Evolutionary conservation across 306 rosid genomes (phyloP).

Genomic region (Styphnolobium japonicum): DNA sequence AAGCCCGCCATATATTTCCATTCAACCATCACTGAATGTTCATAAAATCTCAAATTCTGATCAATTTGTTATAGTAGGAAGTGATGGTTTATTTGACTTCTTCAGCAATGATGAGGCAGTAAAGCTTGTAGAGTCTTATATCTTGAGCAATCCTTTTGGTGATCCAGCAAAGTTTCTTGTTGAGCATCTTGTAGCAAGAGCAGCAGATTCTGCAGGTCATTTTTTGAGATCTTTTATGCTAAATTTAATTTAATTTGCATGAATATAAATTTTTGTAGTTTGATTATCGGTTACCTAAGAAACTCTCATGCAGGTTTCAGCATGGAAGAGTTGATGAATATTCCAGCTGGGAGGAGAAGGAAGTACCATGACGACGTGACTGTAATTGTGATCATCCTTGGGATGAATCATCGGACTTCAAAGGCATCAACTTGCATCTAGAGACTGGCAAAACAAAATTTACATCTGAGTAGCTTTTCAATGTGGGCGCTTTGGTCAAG

Average conservation of each 20-base stretch:
- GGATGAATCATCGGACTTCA: slow-evolving; percentile 84
- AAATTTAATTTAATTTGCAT: slow-evolving; percentile 8
- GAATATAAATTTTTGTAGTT: neutral
- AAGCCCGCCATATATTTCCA: slow-evolving; percentile 91
- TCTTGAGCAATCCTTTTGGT: slow-evolving; percentile 64
- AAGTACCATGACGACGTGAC: slow-evolving; percentile 97
- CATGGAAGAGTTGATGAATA: slow-evolving; percentile 82
- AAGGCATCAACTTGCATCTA: slow-evolving; percentile 76
- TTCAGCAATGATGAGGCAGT: slow-evolving; percentile 87
- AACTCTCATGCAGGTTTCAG: slow-evolving; percentile 69
- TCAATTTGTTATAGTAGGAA: slow-evolving; percentile 78
- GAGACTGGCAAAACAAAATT: neutral
- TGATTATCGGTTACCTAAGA: neutral
- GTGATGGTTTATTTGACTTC: slow-evolving; percentile 98
- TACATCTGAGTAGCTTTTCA: slow-evolving; percentile 14
- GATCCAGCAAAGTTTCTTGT: slow-evolving; percentile 94
- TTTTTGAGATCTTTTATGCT: slow-evolving; percentile 17
- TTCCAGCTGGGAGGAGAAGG: slow-evolving; percentile 93
- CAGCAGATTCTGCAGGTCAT: slow-evolving; percentile 86
- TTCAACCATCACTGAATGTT: slow-evolving; percentile 79
- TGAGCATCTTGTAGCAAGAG: slow-evolving; percentile 77
- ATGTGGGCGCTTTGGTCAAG: slow-evolving; percentile 21
- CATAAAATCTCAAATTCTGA: slow-evolving; percentile 77
- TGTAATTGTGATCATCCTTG: slow-evolving; percentile 80
- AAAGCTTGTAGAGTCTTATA: slow-evolving; percentile 71